Conservation (phyloP, 1,284 basidiomycete species). For the Anthracocystis walkeri region DNA sequence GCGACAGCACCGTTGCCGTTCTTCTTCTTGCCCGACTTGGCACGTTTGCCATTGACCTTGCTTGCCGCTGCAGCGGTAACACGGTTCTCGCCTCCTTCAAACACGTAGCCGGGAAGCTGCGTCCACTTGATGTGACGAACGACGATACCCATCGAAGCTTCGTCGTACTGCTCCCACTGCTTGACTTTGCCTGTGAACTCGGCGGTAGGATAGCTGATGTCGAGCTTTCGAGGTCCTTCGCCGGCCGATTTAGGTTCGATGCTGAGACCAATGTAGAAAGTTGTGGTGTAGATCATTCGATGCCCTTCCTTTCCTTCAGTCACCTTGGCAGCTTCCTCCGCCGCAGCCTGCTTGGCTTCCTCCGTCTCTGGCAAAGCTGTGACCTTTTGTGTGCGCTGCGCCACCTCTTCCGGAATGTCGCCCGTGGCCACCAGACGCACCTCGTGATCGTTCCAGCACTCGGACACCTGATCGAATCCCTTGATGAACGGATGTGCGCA, state of each 20-base stretch:
- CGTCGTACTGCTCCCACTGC: constrained; percentile 95
- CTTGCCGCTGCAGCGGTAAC: constrained; percentile 74
- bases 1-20: constrained; percentile 19
- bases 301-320: constrained; percentile 71
- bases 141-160: constrained; percentile 90
- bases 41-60: constrained; percentile 79
- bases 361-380: constrained; percentile 57
- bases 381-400: constrained; percentile 59
- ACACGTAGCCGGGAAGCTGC: constrained; percentile 82
- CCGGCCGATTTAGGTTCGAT: constrained; percentile 84
- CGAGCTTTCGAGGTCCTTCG: constrained; percentile 77
- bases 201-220: constrained; percentile 95
- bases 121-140: constrained; percentile 95
- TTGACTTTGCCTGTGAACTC: constrained; percentile 97
- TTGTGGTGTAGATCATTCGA: constrained; percentile 87
- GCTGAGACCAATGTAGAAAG: constrained; percentile 94
- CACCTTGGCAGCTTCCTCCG: constrained; percentile 54
- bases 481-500: constrained; percentile 95
- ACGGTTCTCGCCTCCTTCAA: constrained; percentile 74
- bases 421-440: constrained; percentile 64
- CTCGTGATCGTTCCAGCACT: constrained; percentile 83
- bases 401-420: constrained; percentile 64
- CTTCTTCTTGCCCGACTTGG: constrained; percentile 77
- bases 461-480: constrained; percentile 87
- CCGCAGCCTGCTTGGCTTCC: constrained; percentile 51